These are phyloP conservation scores for Silene latifolia DNA, from an alignment of 148 eudicot species.

Conservation along the genomic window DNA sequence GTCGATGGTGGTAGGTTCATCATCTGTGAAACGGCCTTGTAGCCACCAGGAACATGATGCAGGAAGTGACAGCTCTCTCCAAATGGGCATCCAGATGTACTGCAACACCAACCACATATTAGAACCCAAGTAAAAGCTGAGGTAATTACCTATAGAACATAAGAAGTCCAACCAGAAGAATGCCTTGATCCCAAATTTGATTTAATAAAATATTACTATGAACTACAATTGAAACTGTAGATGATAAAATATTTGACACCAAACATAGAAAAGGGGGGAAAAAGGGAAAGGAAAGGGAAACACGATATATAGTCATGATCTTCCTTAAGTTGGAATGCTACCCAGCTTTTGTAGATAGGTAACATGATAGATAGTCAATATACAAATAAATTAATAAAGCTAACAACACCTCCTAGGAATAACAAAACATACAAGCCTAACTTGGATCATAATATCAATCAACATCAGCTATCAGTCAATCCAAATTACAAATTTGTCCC, in stretches of 20 bases:
- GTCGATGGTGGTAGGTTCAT: slow-evolving; percentile 29
- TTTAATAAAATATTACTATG: background rate
- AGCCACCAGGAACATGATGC: slow-evolving; percentile 87
- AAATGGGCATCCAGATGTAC: slow-evolving; percentile 84
- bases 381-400: too few relatives aligned
- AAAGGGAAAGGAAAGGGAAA: too few relatives aligned
- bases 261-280: background rate
- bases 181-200: background rate
- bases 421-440: too few relatives aligned
- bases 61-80: slow-evolving; percentile 86
- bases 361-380: too few relatives aligned
- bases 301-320: too few relatives aligned
- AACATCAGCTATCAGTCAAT: background rate
- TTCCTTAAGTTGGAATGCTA: too few relatives aligned
- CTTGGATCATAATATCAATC: background rate
- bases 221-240: background rate
- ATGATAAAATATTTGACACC: background rate
- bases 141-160: background rate
- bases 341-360: too few relatives aligned
- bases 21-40: slow-evolving; percentile 74
- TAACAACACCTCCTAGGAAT: background rate
- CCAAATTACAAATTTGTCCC: background rate
- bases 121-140: background rate
- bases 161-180: background rate
- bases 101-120: slow-evolving; percentile 31